A percentile compares a stretch with the other conserved stretches of the same genome.
Evolutionary conservation across 495 filamentous ascomycete species (phyloP).

Genomic region (Geopyxis carbonaria): DNA sequence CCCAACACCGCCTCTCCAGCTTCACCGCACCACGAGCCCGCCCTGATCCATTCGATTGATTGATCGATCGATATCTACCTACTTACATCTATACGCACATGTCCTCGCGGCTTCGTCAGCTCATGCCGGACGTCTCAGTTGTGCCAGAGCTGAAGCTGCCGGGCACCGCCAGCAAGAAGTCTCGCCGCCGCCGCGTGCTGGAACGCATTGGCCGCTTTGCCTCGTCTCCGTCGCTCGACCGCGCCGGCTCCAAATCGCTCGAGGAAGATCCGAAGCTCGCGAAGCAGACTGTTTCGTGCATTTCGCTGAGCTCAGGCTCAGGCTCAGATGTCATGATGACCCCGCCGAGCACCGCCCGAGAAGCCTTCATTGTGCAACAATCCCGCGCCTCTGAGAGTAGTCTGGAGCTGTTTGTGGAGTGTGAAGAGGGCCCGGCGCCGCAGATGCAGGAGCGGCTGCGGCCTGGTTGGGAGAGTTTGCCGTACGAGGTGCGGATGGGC

Average conservation of each 20-base stretch:
- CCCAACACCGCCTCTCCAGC: too few species aligned
- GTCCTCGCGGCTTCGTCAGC: too few species aligned
- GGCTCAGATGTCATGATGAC: background rate
- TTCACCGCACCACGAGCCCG: too few species aligned
- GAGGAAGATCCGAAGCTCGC: slow-evolving; percentile 46
- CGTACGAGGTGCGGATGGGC: slow-evolving; percentile 53
- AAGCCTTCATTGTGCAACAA: background rate
- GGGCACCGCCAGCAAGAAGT: too few species aligned
- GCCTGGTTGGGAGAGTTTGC: slow-evolving; percentile 11
- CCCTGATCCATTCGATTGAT: too few species aligned
- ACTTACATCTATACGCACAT: too few species aligned
- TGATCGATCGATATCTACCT: too few species aligned
- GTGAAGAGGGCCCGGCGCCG: background rate
- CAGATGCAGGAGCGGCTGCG: background rate
- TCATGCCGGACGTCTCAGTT: too few species aligned
- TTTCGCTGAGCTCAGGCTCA: slow-evolving; percentile 33
- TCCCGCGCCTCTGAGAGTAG: background rate
- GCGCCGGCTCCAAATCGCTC: slow-evolving; percentile 8
- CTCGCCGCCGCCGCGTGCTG: slow-evolving; percentile 49
- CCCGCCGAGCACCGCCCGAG: background rate
- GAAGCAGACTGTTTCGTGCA: slow-evolving; percentile 71
- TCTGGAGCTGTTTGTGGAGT: slow-evolving; percentile 5
- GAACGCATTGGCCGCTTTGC: slow-evolving; percentile 74
- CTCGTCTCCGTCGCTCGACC: slow-evolving; percentile 61
- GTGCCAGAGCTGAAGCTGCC: too few species aligned